Percentiles rank a stretch among this genome's conserved stretches.
Conservation (phyloP, 768 basidiomycete genomes). For the Termitomyces sp. region DNA sequence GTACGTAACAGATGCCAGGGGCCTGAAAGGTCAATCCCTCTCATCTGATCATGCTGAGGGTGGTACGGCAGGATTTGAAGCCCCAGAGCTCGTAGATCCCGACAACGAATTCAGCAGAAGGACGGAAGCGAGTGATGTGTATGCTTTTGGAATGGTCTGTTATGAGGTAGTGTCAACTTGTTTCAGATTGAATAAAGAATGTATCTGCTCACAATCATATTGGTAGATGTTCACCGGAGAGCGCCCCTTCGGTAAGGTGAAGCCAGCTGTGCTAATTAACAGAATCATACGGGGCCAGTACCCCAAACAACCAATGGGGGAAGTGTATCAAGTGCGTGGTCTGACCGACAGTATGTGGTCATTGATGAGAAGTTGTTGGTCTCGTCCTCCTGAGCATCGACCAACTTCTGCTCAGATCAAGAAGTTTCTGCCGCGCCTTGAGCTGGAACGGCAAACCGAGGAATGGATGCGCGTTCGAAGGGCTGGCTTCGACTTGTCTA, state of each 20-base stretch:
- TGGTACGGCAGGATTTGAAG: conserved; percentile 32
- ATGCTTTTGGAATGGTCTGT: conserved; percentile 17
- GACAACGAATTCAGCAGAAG: conserved; percentile 10
- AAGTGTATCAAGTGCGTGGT: conserved; percentile 1
- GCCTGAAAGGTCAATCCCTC: conserved; percentile 15
- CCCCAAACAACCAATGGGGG: not conserved
- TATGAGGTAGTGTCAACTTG: conserved; percentile 8
- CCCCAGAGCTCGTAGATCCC: conserved; percentile 31
- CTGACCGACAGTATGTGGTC: conserved; percentile 8
- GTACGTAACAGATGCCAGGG: conserved; percentile 18
- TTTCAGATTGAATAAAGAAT: conserved; percentile 42
- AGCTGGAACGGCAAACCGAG: not conserved
- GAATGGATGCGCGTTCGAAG: conserved; percentile 5
- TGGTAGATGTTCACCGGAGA: not conserved
- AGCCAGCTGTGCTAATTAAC: not conserved
- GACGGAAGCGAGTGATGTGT: conserved; percentile 11
- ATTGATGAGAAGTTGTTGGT: conserved; percentile 11
- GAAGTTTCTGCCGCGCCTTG: not conserved
- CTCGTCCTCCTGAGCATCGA: not conserved
- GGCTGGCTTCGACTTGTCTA: not conserved
- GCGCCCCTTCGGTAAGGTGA: not conserved
- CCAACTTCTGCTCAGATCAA: conserved; percentile 3
- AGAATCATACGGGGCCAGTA: not conserved
- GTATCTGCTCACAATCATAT: not conserved
- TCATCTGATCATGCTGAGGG: conserved; percentile 14